Conservation (phyloP, 768 basidiomycete species). For the Amanita thiersii region DNA sequence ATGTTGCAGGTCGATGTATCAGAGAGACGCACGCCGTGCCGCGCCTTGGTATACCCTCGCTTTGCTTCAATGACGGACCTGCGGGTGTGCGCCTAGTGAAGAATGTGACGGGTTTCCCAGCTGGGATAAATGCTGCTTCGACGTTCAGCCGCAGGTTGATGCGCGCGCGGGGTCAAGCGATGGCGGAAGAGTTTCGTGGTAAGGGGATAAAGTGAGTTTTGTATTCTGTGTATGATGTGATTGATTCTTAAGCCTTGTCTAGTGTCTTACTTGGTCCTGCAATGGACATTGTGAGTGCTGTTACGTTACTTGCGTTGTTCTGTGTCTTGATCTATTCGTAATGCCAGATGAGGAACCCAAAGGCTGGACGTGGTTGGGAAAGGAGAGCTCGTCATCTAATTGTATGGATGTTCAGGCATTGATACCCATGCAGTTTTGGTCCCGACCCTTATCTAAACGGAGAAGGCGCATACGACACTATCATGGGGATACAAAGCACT, state of each 20-base stretch:
- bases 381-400: conserved; percentile 13
- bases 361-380: conserved; percentile 30
- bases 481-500: conserved; percentile 39
- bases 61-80: conserved; percentile 31
- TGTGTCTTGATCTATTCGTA: neutral
- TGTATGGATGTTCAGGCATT: neutral
- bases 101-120: conserved; percentile 33
- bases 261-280: conserved; percentile 34
- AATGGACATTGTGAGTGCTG: conserved; percentile 37
- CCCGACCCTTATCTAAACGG: conserved; percentile 48
- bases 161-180: conserved; percentile 42
- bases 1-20: conserved; percentile 22
- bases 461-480: conserved; percentile 41
- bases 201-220: conserved; percentile 37
- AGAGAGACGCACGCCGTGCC: conserved; percentile 24
- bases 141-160: conserved; percentile 46
- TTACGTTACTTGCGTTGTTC: neutral
- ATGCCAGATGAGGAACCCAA: conserved; percentile 29
- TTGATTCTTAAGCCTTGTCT: neutral
- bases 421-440: conserved; percentile 21
- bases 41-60: conserved; percentile 22
- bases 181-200: conserved; percentile 50
- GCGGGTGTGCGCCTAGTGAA: conserved; percentile 25
- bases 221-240: neutral
- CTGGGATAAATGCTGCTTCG: conserved; percentile 35